phyloP scores from a whole-genome alignment of 192 early-diverging fungal species.

The Gamsiella multidivaricata region DNA sequence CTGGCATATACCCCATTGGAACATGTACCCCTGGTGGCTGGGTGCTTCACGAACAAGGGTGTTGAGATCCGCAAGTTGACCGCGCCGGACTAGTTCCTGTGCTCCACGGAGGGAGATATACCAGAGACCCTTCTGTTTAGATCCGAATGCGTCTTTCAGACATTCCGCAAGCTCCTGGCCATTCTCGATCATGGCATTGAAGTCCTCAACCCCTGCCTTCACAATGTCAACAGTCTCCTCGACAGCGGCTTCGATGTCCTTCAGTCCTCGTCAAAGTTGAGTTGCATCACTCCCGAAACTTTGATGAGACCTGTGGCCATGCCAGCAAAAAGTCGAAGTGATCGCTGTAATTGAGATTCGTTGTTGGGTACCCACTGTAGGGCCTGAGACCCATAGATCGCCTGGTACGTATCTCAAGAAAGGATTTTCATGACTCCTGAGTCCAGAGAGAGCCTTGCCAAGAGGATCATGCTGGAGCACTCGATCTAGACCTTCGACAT shows the following conservation, averaged over 20 bases:
- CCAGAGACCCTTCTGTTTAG: conserved; percentile 1
- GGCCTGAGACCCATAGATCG: background rate
- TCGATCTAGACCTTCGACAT: conserved; percentile 1
- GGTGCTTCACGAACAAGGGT: background rate
- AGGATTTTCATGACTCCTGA: background rate
- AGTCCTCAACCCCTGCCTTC: background rate
- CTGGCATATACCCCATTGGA: conserved; percentile 10
- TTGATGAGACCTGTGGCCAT: background rate
- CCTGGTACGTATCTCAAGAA: conserved; percentile 3
- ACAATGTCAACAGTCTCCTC: background rate
- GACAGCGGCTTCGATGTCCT: background rate
- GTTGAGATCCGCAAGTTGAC: conserved; percentile 10
- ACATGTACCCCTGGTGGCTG: background rate
- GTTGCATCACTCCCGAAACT: background rate
- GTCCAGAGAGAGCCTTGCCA: background rate
- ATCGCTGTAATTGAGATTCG: background rate
- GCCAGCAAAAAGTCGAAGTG: background rate
- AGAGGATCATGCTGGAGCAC: background rate
- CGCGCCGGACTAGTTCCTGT: conserved; percentile 1
- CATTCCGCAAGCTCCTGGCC: background rate
- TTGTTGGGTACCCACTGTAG: background rate
- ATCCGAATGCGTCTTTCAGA: conserved; percentile 1
- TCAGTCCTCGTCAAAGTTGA: background rate
- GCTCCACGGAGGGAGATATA: conserved; percentile 6
- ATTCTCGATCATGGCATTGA: background rate